Conservation (phyloP, 441 rosid species). For the Populus tomentosa region DNA sequence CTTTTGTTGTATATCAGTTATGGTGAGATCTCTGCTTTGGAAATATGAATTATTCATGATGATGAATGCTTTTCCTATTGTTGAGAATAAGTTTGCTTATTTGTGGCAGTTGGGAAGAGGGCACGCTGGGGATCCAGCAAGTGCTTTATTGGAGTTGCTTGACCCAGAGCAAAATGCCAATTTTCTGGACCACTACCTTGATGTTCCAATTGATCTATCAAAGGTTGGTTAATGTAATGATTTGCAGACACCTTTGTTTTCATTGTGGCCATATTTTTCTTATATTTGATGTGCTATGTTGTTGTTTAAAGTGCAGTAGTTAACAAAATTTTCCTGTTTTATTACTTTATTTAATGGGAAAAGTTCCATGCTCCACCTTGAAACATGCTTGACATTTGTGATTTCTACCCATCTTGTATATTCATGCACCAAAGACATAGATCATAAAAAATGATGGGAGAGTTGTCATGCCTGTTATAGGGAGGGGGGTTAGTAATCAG, state of each 20-base stretch:
- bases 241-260: slow-evolving; percentile 1
- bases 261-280: not conserved
- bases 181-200: slow-evolving; percentile 88
- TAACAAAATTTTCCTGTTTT: too few relatives aligned
- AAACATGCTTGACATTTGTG: not conserved
- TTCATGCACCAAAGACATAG: not conserved
- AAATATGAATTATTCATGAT: not conserved
- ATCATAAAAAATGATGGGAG: not conserved
- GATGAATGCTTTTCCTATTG: not conserved
- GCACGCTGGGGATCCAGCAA: slow-evolving; percentile 87
- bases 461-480: not conserved
- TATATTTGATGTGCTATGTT: not conserved
- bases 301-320: too few relatives aligned
- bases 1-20: not conserved
- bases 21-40: not conserved
- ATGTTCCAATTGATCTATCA: slow-evolving; percentile 85
- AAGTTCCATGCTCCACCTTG: not conserved
- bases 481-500: not conserved
- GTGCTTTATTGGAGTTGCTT: slow-evolving; percentile 94
- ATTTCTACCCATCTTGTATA: not conserved
- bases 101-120: slow-evolving; percentile 77
- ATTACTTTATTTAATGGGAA: too few relatives aligned
- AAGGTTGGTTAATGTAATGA: slow-evolving; percentile 47
- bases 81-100: not conserved
- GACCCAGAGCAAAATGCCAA: slow-evolving; percentile 98